Conservation (phyloP, 2,329 filamentous ascomycete genomes). For the Rachicladosporium sp. region DNA sequence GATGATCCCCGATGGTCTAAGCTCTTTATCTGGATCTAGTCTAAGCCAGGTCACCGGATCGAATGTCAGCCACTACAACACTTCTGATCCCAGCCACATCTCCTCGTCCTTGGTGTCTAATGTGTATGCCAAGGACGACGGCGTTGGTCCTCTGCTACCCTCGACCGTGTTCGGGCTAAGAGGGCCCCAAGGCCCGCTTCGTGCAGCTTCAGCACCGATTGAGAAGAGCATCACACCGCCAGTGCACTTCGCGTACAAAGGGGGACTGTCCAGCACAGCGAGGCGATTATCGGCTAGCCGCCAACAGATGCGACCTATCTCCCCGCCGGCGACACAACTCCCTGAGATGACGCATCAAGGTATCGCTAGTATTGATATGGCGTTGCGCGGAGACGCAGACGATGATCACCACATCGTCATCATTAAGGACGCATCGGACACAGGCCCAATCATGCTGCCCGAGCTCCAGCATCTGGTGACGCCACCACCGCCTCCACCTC, state of each 20-base stretch:
- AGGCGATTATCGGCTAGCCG: slow-evolving; percentile 28
- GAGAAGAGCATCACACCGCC: slow-evolving; percentile 24
- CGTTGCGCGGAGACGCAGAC: slow-evolving; percentile 22
- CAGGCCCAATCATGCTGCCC: slow-evolving; percentile 39
- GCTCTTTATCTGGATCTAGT: slow-evolving; percentile 19
- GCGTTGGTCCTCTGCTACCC: slow-evolving; percentile 34
- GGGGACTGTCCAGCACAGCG: slow-evolving; percentile 15
- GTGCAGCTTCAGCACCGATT: slow-evolving; percentile 37
- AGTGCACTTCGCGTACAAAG: slow-evolving; percentile 24
- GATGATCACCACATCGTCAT: slow-evolving; percentile 31
- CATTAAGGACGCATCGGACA: slow-evolving; percentile 24
- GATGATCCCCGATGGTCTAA: slow-evolving; percentile 40
- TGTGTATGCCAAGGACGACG: no score
- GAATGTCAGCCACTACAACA: slow-evolving; percentile 21
- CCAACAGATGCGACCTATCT: slow-evolving; percentile 27
- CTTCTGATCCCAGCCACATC: slow-evolving; percentile 1
- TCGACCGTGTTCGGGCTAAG: slow-evolving; percentile 35
- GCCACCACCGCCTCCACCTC: slow-evolving; percentile 34
- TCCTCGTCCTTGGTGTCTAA: no score
- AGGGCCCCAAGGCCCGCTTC: slow-evolving; percentile 21
- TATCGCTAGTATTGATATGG: slow-evolving; percentile 41
- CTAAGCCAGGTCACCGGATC: slow-evolving; percentile 23
- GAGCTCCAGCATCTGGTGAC: slow-evolving; percentile 49
- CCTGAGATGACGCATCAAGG: no score
- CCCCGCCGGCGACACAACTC: no score